Base-by-base conservation (phyloP, 768 basidiomycete genomes). In the Vararia minispora region DNA sequence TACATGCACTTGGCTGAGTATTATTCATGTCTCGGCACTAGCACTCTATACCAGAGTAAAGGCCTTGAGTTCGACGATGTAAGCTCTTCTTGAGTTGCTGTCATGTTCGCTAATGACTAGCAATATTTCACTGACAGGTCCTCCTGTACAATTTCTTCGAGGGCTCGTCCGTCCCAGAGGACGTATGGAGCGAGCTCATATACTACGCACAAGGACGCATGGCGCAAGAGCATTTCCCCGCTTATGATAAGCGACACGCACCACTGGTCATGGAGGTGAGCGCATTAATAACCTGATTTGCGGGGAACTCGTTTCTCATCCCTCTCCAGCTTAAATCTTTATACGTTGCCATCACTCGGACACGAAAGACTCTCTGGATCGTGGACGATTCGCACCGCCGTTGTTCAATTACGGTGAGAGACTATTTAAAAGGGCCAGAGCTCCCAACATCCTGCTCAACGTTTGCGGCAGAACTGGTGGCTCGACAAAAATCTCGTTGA, bases 51-150 rank as follows among this genome's bases (percentile, higher is more conserved):
- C 47, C 74, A 78, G 33, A 72, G 68, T 61, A 78, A 77, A 56
- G 76, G 76, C 1, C 54, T 77, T 6, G 76, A 78, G 46, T 78
- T 78, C 53, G 66, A 74, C 47, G 75, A 77, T 48, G 75, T 74
- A 35, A 24, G 50, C 37, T 1, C 34, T 28, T 14, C 10, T 28
- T n/a, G 16, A 40, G 10, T 35, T 7, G 7, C 27, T 20, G 6
- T 34, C 31, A 13, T 18, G 13, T 13, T 6, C 14, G 33, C 14
- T 20, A 36, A 3, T 28, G 35, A 31, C 20, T 16, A 23, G 35
- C n/a, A n/a, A n/a, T n/a, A n/a, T 17, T 5, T 13, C 22, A 3
- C 9, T 14, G 26, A 25, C 35, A 35, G 37, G 37, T 43, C n/a
- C 24, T 39, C 2, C 30, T 43, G 2, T 43, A 18, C 14, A 27